These are phyloP conservation scores for Colletotrichum brevisporum DNA, from an alignment of 2,329 filamentous ascomycete species.

Conservation along the genomic window DNA sequence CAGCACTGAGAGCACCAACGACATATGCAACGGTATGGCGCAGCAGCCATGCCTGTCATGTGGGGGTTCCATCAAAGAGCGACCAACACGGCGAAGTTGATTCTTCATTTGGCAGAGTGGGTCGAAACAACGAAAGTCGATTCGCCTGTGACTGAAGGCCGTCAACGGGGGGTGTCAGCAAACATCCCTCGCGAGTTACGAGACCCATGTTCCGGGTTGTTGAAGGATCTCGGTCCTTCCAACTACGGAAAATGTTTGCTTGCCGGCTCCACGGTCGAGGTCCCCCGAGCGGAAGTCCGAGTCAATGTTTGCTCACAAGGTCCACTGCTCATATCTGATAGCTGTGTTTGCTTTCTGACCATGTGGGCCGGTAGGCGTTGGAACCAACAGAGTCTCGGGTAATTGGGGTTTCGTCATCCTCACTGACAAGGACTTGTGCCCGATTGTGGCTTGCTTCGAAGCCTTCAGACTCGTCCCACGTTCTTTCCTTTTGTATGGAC, in stretches of 20 bases:
- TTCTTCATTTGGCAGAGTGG: slow-evolving; percentile 1
- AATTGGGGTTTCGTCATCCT: too few relatives aligned
- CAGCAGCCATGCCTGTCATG: neutral
- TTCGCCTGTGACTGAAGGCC: neutral
- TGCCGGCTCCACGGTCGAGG: neutral
- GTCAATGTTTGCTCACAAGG: too few relatives aligned
- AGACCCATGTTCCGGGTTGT: neutral
- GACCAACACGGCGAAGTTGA: neutral
- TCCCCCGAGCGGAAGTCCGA: too few relatives aligned
- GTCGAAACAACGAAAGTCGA: neutral
- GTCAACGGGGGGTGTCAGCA: neutral
- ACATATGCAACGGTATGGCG: neutral
- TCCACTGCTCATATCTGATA: too few relatives aligned
- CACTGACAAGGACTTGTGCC: too few relatives aligned
- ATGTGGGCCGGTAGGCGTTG: too few relatives aligned
- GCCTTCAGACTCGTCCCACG: too few relatives aligned
- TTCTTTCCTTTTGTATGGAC: too few relatives aligned
- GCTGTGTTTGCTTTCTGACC: too few relatives aligned
- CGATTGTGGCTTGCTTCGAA: too few relatives aligned
- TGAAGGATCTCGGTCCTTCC: slow-evolving; percentile 9
- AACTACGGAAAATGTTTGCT: slow-evolving; percentile 10
- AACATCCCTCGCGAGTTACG: neutral
- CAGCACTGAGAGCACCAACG: slow-evolving; percentile 4
- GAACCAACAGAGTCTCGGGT: too few relatives aligned
- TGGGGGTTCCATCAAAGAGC: neutral